These are phyloP conservation scores for Daldinia loculata DNA, from an alignment of 495 filamentous ascomycete species.

Conservation along the genomic window DNA sequence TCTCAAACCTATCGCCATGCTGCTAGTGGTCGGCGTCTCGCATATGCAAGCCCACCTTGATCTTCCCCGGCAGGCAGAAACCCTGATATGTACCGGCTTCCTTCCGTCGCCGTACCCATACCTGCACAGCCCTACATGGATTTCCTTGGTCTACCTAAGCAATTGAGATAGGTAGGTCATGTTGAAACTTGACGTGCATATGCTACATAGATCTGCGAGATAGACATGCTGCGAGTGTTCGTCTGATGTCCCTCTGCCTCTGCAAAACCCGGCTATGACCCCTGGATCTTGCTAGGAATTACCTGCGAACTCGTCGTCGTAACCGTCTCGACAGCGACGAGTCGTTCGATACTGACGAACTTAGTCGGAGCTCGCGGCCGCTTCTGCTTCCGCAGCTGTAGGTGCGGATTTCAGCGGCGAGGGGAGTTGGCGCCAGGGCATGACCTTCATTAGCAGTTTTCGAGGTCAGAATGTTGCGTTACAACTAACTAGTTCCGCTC, in stretches of 20 bases:
- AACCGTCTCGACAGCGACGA: background rate
- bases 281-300: background rate
- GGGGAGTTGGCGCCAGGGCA: background rate
- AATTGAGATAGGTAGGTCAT: background rate
- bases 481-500: background rate
- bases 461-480: background rate
- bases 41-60: background rate
- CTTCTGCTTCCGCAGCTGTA: background rate
- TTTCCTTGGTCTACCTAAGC: background rate
- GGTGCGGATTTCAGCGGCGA: background rate
- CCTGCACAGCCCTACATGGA: background rate
- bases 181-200: background rate
- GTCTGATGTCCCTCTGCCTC: background rate
- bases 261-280: background rate
- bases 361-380: background rate
- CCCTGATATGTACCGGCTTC: constrained; percentile 81
- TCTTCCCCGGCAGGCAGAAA: constrained; percentile 35
- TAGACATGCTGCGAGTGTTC: background rate
- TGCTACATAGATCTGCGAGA: background rate
- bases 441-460: background rate
- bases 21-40: background rate
- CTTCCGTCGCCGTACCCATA: constrained; percentile 62
- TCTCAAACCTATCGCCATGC: background rate
- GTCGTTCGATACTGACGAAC: background rate
- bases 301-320: background rate